These are phyloP conservation scores for Globomyces pollinis-pini DNA, from an alignment of 192 early-diverging fungal genomes.

Conservation along the genomic window DNA sequence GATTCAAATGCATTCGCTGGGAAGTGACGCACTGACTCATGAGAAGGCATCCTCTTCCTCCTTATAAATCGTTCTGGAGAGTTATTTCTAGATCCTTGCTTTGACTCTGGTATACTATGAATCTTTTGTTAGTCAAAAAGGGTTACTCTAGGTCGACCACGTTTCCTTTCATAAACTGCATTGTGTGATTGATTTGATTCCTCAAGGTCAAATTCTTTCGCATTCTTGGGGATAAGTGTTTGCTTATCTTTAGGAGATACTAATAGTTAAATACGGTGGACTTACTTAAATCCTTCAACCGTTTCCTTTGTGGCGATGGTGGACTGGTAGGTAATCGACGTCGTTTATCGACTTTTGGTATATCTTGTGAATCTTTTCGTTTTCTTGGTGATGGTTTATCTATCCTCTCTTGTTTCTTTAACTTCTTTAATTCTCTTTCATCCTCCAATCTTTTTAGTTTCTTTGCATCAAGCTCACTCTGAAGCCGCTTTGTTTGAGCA, in stretches of 20 bases:
- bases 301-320: background rate
- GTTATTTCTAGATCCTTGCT: background rate
- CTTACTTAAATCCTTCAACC: background rate
- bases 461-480: background rate
- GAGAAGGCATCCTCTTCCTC: background rate
- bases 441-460: slow-evolving; percentile 6
- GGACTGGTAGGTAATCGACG: background rate
- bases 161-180: too few relatives aligned
- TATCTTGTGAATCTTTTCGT: background rate
- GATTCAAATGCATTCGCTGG: background rate
- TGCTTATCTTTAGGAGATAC: too few relatives aligned
- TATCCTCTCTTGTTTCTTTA: slow-evolving; percentile 14
- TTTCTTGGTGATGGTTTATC: slow-evolving; percentile 4
- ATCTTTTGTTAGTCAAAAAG: background rate
- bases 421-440: slow-evolving; percentile 6
- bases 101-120: background rate
- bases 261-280: background rate
- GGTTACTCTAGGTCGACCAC: too few relatives aligned
- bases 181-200: background rate
- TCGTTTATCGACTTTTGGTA: background rate
- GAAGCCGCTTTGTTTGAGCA: background rate
- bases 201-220: background rate
- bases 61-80: slow-evolving; percentile 1
- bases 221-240: too few relatives aligned
- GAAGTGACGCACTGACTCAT: background rate